Conservation (phyloP, 2,329 filamentous ascomycete genomes). For the Colletotrichum paranaense region DNA sequence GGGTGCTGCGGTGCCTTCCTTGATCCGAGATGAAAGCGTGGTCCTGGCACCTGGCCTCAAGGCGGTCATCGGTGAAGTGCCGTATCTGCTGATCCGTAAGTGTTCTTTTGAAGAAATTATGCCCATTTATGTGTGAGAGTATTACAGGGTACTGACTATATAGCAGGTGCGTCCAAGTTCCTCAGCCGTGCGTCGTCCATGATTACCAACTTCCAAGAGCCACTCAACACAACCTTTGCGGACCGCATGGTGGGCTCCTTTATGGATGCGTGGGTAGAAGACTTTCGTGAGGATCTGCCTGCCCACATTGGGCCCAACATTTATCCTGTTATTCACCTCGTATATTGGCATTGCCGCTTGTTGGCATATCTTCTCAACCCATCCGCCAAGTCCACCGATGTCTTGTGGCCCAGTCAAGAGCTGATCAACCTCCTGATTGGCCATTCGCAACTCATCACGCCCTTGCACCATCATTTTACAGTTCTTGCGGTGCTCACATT, state of each 20-base stretch:
- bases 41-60: constrained; percentile 70
- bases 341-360: constrained; percentile 77
- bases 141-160: background rate
- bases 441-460: constrained; percentile 66
- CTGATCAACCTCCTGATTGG: constrained; percentile 68
- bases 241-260: constrained; percentile 56
- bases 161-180: constrained; percentile 65
- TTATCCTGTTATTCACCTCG: constrained; percentile 70
- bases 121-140: background rate
- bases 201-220: constrained; percentile 43
- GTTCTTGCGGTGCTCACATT: constrained; percentile 71
- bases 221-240: constrained; percentile 16
- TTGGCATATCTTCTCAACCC: constrained; percentile 71
- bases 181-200: constrained; percentile 55
- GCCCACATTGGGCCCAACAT: constrained; percentile 62
- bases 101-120: constrained; percentile 37
- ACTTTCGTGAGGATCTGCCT: constrained; percentile 74
- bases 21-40: constrained; percentile 72
- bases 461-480: constrained; percentile 75
- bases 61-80: constrained; percentile 69
- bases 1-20: constrained; percentile 70
- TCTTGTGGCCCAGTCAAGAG: constrained; percentile 70
- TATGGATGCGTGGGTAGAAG: constrained; percentile 69
- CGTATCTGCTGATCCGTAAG: constrained; percentile 75
- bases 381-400: constrained; percentile 64